Evolutionary conservation across 1,284 basidiomycete species (phyloP), one percentile per base, ranked within the genome.

Genomic region (Rhodotorula sp.): DNA sequence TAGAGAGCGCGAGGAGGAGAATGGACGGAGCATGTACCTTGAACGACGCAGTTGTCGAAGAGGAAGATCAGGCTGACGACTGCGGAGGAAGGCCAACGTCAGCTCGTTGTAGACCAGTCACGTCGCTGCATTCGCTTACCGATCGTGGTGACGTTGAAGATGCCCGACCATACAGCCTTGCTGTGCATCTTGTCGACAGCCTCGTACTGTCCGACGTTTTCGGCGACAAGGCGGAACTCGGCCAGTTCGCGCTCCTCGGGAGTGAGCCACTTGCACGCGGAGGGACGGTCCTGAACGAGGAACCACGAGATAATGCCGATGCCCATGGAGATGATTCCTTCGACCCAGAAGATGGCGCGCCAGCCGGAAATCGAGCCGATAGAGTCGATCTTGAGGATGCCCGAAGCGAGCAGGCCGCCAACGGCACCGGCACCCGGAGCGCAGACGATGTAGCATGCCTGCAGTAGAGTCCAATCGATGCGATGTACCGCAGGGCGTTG

Each of bases 41-140:
- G 79, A 1, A 79, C 79, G 10, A 78, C 78, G 53, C 81, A 78
- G 77, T 83, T 83, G 75, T 81, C 78, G 61, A 82, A 70, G 6
- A 82, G 63, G 58, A 66, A 66, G 51, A 60, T 66, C 30, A 15
- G 24, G 18, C 45, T 20, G 20, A 29, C 26, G 45, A 61, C 48
- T 60, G 46, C 29, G 26, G 15, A 20, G 24, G 29, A 30, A 29
- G 15, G 53, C 17, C 17, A 30, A 29, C 29, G 17, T 55, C 26
- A 55, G 53, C 29, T 14, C 15, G 29, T 17, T 24, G 76, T 81
- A 82, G 66, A 80, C 79, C 26, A 79, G 51, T 6, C 37, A 42
- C 6, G 12, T 1, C 37, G 37, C 2, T 42, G 37, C 37, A 14
- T 42, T 1, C 79, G 76, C 51, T 75, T 68, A 26, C 74, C 64